A percentile compares a stretch with the other conserved stretches of the same genome.
These are phyloP conservation scores for Colletotrichum orbiculare DNA, from an alignment of 2,329 filamentous ascomycete species.

Conservation along the genomic window DNA sequence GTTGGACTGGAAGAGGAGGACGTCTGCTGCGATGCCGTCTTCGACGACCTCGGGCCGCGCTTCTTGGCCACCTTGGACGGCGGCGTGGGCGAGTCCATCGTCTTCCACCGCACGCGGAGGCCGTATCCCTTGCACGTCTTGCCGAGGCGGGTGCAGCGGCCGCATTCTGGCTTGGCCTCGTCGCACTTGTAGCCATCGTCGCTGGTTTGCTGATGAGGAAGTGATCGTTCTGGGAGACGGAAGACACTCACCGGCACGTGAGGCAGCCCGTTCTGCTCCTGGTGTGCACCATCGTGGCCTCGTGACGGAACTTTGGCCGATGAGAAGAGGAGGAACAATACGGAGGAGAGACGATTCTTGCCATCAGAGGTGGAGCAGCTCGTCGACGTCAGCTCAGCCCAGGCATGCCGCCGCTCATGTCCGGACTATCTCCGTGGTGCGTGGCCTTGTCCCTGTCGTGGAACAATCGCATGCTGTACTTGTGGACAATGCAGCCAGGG, in stretches of 20 bases:
- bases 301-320: background rate
- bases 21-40: too few species aligned
- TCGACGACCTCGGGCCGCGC: background rate
- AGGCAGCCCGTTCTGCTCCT: slow-evolving; percentile 31
- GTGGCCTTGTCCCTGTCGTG: background rate
- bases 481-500: too few species aligned
- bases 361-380: background rate
- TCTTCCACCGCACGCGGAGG: slow-evolving; percentile 44
- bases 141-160: slow-evolving; percentile 43
- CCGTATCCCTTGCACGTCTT: slow-evolving; percentile 47
- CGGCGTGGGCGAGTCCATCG: background rate
- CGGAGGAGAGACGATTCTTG: slow-evolving; percentile 3
- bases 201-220: slow-evolving; percentile 30
- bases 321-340: background rate
- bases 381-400: too few species aligned
- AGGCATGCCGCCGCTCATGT: background rate
- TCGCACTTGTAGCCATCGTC: slow-evolving; percentile 49
- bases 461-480: too few species aligned
- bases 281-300: slow-evolving; percentile 15
- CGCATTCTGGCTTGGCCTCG: slow-evolving; percentile 45
- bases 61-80: slow-evolving; percentile 9
- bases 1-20: too few species aligned
- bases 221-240: fast-evolving
- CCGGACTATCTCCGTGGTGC: background rate
- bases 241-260: slow-evolving; percentile 9